A percentile compares a stretch with the other conserved stretches of the same genome.
These are phyloP conservation scores for Trichocladium uniseriatum DNA, from an alignment of 495 filamentous ascomycete genomes.

Conservation along the genomic window DNA sequence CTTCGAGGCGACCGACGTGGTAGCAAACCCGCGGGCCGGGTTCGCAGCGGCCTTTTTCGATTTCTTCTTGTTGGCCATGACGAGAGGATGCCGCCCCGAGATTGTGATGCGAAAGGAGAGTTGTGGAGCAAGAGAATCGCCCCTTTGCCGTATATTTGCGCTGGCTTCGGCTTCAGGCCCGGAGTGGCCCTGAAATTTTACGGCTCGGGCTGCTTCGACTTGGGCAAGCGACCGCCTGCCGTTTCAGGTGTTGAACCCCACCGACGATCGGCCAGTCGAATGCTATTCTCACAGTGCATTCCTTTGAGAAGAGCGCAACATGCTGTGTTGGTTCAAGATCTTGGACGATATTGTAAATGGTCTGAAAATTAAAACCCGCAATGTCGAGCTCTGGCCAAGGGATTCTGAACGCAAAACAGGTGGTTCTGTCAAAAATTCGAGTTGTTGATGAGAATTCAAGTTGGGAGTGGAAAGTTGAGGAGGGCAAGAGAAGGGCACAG, in stretches of 20 bases:
- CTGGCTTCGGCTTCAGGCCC: conserved; percentile 10
- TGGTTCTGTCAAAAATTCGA: too few relatives aligned
- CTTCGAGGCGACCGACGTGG: conserved; percentile 77
- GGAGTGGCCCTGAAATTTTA: conserved; percentile 12
- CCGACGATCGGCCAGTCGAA: not conserved
- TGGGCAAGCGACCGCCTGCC: conserved; percentile 25
- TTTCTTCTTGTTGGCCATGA: conserved; percentile 76
- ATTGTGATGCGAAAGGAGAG: not conserved
- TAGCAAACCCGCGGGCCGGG: conserved; percentile 84
- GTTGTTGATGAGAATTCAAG: too few relatives aligned
- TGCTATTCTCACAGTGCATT: conserved; percentile 15
- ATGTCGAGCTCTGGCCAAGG: too few relatives aligned
- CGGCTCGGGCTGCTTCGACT: conserved; percentile 4
- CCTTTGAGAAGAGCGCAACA: not conserved
- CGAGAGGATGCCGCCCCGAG: conserved; percentile 11
- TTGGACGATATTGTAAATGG: too few relatives aligned
- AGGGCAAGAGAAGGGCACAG: not conserved
- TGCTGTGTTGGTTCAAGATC: not conserved
- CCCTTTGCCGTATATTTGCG: conserved; percentile 3
- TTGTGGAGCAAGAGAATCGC: conserved; percentile 3
- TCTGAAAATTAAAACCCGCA: too few relatives aligned
- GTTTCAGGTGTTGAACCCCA: conserved; percentile 16
- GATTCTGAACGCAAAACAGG: too few relatives aligned
- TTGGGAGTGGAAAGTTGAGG: not conserved
- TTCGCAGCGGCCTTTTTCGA: conserved; percentile 78